phyloP scores from a whole-genome alignment of 805 yeast genomes.

The Saturnispora sanitii region DNA sequence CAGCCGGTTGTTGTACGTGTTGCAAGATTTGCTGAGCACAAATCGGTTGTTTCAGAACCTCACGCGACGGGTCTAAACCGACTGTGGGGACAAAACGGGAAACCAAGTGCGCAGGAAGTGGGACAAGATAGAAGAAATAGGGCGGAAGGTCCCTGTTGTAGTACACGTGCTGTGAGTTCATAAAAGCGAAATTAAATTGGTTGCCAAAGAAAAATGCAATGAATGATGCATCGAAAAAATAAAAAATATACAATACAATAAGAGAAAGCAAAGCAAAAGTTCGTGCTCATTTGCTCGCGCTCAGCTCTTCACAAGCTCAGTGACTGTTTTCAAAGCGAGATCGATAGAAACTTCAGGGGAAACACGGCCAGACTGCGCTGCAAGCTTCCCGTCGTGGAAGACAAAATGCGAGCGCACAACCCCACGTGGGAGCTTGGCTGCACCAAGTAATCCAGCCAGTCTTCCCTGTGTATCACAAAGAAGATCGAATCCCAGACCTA shows the following conservation, averaged over 20 bases:
- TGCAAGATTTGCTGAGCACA: too few species aligned
- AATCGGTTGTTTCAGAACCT: too few species aligned
- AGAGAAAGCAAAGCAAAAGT: too few species aligned
- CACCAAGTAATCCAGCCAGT: slow-evolving; percentile 69
- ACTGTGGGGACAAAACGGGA: slow-evolving; percentile 11
- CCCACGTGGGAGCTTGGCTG: slow-evolving; percentile 67
- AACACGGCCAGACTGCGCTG: slow-evolving; percentile 41
- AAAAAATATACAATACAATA: background rate
- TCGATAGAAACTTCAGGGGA: slow-evolving; percentile 51
- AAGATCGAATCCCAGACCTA: slow-evolving; percentile 61
- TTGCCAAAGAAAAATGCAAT: too few species aligned
- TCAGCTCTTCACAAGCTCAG: background rate
- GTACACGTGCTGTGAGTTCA: background rate
- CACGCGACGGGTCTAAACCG: too few species aligned
- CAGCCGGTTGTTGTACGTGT: too few species aligned
- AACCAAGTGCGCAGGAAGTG: slow-evolving; percentile 49
- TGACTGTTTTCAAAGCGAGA: slow-evolving; percentile 37
- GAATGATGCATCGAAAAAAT: background rate
- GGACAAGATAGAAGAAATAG: background rate
- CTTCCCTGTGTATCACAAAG: slow-evolving; percentile 66
- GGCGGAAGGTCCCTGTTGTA: background rate
- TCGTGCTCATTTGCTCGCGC: background rate
- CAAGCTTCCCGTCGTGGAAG: slow-evolving; percentile 66
- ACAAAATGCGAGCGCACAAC: slow-evolving; percentile 88
- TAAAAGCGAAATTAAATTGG: too few species aligned